phyloP scores from a whole-genome alignment of 148 eudicot species.

The Dianthus caryophyllus region DNA sequence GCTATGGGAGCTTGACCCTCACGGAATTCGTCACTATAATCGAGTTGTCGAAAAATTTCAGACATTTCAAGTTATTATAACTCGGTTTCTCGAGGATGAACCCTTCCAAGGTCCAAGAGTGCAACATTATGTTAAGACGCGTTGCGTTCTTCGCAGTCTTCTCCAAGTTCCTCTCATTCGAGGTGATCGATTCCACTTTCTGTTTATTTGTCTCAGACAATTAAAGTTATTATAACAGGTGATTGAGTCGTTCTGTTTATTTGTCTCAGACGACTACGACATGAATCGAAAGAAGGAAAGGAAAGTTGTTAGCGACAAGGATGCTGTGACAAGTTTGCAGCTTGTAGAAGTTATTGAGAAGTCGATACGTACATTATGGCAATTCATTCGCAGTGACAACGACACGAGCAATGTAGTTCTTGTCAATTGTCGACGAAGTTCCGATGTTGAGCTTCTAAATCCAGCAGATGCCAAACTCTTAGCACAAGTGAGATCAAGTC shows the following conservation, averaged over 20 bases:
- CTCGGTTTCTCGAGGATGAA: conserved; percentile 80
- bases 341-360: conserved; percentile 79
- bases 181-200: conserved; percentile 60
- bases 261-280: conserved; percentile 51
- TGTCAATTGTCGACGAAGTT: conserved; percentile 31
- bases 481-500: conserved; percentile 42
- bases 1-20: conserved; percentile 74
- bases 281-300: conserved; percentile 51
- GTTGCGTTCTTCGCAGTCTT: conserved; percentile 63
- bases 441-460: conserved; percentile 36
- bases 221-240: no score
- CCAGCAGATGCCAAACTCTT: conserved; percentile 48
- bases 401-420: conserved; percentile 23
- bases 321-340: conserved; percentile 60
- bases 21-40: conserved; percentile 42
- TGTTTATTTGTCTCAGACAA: conserved; percentile 48
- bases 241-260: no score
- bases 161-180: conserved; percentile 86
- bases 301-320: conserved; percentile 36
- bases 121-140: conserved; percentile 58
- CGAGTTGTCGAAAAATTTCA: conserved; percentile 90
- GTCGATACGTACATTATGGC: conserved; percentile 78
- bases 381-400: conserved; percentile 62
- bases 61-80: conserved; percentile 85
- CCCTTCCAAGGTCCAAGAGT: conserved; percentile 78